Conservation (phyloP, 208 protist genomes). For the Trypanosoma theileri region DNA sequence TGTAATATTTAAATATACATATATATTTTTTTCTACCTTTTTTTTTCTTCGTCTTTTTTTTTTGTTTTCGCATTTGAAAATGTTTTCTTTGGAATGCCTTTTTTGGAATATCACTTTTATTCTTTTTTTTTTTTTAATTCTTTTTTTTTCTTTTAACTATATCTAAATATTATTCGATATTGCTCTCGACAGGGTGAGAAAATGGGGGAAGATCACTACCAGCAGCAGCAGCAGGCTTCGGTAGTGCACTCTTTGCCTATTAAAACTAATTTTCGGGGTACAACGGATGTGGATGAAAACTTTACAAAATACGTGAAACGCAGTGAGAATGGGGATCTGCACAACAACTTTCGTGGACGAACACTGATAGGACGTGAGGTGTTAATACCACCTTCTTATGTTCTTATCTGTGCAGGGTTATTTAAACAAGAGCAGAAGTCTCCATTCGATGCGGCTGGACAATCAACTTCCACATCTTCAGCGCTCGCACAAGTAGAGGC, state of each 20-base stretch:
- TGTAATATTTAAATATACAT: no score
- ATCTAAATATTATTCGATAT: neutral
- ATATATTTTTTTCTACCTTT: neutral
- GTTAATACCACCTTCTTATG: constrained; percentile 21
- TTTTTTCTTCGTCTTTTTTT: constrained; percentile 7
- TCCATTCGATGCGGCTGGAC: constrained; percentile 8
- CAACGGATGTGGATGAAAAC: constrained; percentile 62
- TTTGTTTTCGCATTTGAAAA: neutral
- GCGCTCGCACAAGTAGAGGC: constrained; percentile 18
- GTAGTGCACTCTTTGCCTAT: constrained; percentile 70
- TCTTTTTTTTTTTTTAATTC: neutral
- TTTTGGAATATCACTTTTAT: constrained; percentile 2
- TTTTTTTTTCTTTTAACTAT: neutral
- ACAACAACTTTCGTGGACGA: constrained; percentile 31
- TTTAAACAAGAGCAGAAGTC: neutral
- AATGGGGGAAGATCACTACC: no score
- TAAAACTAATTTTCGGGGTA: constrained; percentile 64
- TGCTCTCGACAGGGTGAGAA: no score
- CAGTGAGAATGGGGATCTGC: constrained; percentile 28
- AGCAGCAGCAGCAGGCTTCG: neutral
- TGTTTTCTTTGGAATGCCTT: constrained; percentile 10
- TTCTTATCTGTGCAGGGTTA: constrained; percentile 21
- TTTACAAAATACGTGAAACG: constrained; percentile 49
- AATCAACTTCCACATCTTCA: neutral
- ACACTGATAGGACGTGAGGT: constrained; percentile 27